Percentiles rank a stretch among this genome's conserved stretches.
Evolutionary conservation across 1,284 basidiomycete species (phyloP).

Genomic region (Cutaneotrichosporon mucoides): DNA sequence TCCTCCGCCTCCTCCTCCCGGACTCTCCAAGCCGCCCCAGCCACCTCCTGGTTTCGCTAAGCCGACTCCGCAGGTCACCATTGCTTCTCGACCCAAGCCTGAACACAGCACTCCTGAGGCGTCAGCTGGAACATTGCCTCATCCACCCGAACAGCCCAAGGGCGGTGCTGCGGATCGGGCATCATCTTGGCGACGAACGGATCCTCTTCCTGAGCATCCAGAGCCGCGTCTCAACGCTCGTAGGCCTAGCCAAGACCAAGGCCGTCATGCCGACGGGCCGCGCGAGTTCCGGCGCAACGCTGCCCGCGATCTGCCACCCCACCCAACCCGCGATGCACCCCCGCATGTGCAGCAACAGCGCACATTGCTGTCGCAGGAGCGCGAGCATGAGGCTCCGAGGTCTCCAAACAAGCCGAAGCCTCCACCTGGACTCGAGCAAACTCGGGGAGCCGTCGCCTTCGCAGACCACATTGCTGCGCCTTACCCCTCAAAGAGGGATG

Average conservation of each 20-base stretch:
- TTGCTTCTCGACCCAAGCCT: constrained; percentile 8
- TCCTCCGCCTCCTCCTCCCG: constrained; percentile 13
- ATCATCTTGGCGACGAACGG: constrained; percentile 10
- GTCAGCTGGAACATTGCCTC: not conserved
- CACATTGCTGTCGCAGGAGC: not conserved
- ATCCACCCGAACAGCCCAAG: not conserved
- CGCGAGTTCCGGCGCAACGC: constrained; percentile 1
- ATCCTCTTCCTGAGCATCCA: constrained; percentile 2
- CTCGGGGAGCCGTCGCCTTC: not conserved
- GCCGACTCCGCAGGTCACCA: constrained; percentile 9
- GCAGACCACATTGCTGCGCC: constrained; percentile 11
- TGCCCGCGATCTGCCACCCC: not conserved
- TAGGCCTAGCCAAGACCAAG: constrained; percentile 3
- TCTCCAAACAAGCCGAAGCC: not conserved
- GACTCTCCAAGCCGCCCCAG: constrained; percentile 8
- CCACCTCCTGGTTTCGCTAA: constrained; percentile 12
- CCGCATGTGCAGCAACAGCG: not conserved
- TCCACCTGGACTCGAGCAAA: not conserved
- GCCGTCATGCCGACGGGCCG: not conserved
- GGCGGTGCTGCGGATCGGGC: constrained; percentile 11
- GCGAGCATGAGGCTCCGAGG: not conserved
- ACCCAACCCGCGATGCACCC: not conserved
- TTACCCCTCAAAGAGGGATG: constrained; percentile 51
- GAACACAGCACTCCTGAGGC: not conserved
- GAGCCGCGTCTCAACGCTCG: not conserved